These are phyloP conservation scores for Pleurozium schreberi DNA, from an alignment of 225 moss, liverwort and hornwort genomes.

Conservation along the genomic window DNA sequence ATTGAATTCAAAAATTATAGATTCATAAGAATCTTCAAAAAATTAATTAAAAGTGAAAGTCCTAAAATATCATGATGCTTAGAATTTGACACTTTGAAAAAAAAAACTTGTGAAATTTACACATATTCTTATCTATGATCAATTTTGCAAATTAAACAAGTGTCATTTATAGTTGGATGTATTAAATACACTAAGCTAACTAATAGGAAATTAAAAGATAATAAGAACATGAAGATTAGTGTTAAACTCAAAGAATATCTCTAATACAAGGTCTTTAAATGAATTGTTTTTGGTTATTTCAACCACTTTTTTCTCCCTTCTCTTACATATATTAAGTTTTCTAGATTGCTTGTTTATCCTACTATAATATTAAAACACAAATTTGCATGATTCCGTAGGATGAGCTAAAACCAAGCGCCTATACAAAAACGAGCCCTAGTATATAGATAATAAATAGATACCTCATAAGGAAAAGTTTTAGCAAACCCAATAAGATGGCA, in stretches of 20 bases:
- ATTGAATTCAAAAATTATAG: not conserved
- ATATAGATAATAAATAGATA: not conserved
- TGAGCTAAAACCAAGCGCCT: not conserved
- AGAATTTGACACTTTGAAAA: not conserved
- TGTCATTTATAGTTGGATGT: not conserved
- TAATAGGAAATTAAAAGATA: not conserved
- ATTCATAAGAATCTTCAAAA: not conserved
- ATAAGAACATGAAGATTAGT: not conserved
- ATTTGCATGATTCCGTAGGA: too few relatives aligned
- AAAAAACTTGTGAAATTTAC: not conserved
- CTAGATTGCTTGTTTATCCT: not conserved
- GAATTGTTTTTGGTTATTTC: not conserved
- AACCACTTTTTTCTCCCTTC: not conserved
- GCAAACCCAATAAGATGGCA: not conserved
- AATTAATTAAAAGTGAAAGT: not conserved
- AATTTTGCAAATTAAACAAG: not conserved
- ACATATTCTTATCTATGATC: not conserved
- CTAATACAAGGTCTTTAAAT: not conserved
- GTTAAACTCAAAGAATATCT: not conserved
- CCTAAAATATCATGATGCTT: not conserved
- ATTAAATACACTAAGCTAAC: not conserved
- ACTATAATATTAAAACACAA: not conserved
- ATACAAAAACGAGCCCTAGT: not conserved
- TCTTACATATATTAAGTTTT: not conserved
- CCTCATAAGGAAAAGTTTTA: not conserved